Conservation (phyloP, 345 rosid species). For the Excoecaria cochinchinensis region DNA sequence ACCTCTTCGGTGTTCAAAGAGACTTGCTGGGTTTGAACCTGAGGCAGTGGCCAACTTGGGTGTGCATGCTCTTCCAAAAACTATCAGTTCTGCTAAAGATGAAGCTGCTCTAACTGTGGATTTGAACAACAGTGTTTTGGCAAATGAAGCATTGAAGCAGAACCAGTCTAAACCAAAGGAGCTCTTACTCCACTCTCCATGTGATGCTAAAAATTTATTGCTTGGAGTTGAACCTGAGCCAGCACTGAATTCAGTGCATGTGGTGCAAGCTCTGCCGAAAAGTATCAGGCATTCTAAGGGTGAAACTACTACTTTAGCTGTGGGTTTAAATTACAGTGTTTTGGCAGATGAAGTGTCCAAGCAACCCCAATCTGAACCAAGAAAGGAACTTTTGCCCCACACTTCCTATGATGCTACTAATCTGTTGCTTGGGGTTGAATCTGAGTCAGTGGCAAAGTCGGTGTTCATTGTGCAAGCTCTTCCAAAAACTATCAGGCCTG, state of each 20-base stretch:
- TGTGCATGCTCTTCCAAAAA: constrained; percentile 6
- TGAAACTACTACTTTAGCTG: too few relatives aligned
- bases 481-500: constrained; percentile 3
- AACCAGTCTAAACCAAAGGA: background rate
- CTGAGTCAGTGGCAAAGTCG: constrained; percentile 15
- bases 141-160: background rate
- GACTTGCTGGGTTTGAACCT: constrained; percentile 21
- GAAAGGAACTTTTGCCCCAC: background rate
- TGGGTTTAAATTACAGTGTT: background rate
- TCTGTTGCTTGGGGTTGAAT: background rate
- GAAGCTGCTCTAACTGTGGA: constrained; percentile 2
- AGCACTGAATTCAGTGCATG: too few relatives aligned
- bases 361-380: background rate
- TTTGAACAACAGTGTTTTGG: background rate
- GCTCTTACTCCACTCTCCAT: background rate
- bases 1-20: constrained; percentile 27
- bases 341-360: background rate
- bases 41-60: constrained; percentile 11
- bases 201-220: background rate
- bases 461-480: background rate
- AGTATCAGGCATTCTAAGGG: too few relatives aligned
- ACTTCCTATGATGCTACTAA: background rate
- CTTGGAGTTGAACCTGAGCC: background rate
- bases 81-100: background rate
- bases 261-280: too few relatives aligned